Evolutionary conservation across 108 stramenopile species (phyloP).

Genomic region (Aureococcus anophagefferens): DNA sequence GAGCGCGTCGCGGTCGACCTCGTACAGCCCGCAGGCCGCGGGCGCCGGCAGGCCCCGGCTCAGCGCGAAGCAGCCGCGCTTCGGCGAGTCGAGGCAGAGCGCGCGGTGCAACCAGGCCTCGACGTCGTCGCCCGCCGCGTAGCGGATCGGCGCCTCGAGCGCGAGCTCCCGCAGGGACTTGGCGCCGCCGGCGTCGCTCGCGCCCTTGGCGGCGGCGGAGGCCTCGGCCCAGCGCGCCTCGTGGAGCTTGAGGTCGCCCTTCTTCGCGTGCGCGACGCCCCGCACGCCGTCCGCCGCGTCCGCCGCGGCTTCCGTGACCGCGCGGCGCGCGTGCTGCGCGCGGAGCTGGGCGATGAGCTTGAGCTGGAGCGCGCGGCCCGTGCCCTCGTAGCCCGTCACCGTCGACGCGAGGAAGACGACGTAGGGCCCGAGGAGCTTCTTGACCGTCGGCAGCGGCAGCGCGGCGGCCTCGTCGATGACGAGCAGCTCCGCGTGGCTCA

Average conservation of each 20-base stretch:
- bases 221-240: constrained; percentile 76
- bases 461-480: constrained; percentile 99
- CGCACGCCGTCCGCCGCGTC: constrained; percentile 17
- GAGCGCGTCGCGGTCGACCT: constrained; percentile 93
- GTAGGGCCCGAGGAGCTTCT: constrained; percentile 63
- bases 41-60: constrained; percentile 82
- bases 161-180: constrained; percentile 68
- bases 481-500: constrained; percentile 87
- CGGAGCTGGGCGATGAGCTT: constrained; percentile 93
- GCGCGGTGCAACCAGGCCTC: constrained; percentile 90
- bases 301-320: constrained; percentile 7
- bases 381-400: constrained; percentile 98
- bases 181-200: constrained; percentile 17
- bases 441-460: constrained; percentile 90
- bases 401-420: constrained; percentile 86
- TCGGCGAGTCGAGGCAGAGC: constrained; percentile 78
- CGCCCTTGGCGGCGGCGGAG: constrained; percentile 41
- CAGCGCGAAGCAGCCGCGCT: constrained; percentile 36
- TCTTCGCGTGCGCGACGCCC: constrained; percentile 6
- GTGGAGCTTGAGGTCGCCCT: constrained; percentile 79
- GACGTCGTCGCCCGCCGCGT: constrained; percentile 75
- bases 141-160: constrained; percentile 89
- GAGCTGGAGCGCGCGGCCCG: constrained; percentile 86
- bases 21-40: constrained; percentile 83
- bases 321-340: constrained; percentile 26